A percentile compares a stretch with the other conserved stretches of the same genome.
Conservation (phyloP, 257 asterid species). For the Solanum boliviense region DNA sequence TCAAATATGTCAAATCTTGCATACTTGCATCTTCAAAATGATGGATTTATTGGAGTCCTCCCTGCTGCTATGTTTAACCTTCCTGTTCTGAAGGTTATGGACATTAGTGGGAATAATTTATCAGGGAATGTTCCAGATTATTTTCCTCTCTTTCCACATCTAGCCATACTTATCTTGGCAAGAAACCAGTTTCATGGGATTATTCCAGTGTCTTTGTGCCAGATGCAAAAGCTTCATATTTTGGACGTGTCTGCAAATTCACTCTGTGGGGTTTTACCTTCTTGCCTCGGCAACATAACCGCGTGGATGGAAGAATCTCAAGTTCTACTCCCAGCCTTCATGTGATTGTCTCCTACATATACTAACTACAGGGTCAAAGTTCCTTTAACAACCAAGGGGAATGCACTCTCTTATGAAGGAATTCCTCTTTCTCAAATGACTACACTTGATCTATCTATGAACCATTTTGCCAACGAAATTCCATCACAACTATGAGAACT, state of each 20-base stretch:
- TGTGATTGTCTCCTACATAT: conserved; percentile 3
- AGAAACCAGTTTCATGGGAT: conserved; percentile 4
- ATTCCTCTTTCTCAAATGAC: conserved; percentile 3
- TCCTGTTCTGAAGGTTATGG: conserved; percentile 5
- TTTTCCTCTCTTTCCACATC: background rate
- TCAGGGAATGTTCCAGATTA: conserved; percentile 2
- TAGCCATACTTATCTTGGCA: background rate
- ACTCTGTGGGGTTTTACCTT: conserved; percentile 1
- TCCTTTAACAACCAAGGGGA: conserved; percentile 6
- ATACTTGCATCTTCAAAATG: conserved; percentile 5
- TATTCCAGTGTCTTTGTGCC: conserved; percentile 3
- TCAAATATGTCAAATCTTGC: conserved; percentile 4
- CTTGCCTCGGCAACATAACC: conserved; percentile 1
- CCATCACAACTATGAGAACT: conserved; percentile 2
- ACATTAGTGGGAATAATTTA: conserved; percentile 1
- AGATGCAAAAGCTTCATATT: background rate
- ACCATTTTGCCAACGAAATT: background rate
- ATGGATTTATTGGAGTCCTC: conserved; percentile 2
- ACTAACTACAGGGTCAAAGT: background rate
- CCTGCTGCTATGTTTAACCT: background rate
- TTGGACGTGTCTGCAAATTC: conserved; percentile 1
- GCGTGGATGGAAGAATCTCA: conserved; percentile 1
- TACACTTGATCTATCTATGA: conserved; percentile 3
- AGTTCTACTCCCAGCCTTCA: background rate
- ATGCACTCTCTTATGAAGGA: background rate